Evolutionary conservation across 257 asterid genomes (phyloP).

Genomic region (Paulownia fortunei): DNA sequence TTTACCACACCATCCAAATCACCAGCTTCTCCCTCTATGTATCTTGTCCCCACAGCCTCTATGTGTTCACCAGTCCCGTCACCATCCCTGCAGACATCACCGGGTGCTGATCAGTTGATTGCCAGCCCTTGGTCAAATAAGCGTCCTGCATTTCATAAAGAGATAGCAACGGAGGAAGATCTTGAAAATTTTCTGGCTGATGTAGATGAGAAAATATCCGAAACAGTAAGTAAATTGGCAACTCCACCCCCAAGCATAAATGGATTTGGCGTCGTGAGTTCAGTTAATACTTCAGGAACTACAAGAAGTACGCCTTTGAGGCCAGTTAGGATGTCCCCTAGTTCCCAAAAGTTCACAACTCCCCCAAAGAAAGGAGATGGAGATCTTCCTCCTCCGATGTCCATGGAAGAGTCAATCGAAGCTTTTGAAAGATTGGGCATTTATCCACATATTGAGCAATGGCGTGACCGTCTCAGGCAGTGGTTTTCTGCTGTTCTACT

Average conservation of each 20-base stretch:
- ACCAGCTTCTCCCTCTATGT: constrained; percentile 76
- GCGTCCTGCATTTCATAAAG: constrained; percentile 66
- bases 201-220: constrained; percentile 78
- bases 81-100: constrained; percentile 62
- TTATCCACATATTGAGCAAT: constrained; percentile 79
- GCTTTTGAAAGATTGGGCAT: constrained; percentile 80
- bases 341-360: constrained; percentile 87
- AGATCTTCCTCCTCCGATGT: constrained; percentile 92
- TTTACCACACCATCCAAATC: constrained; percentile 72
- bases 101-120: constrained; percentile 57
- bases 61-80: constrained; percentile 62
- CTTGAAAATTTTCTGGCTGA: constrained; percentile 87
- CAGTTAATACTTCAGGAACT: constrained; percentile 80
- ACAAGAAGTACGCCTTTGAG: constrained; percentile 89
- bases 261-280: constrained; percentile 65
- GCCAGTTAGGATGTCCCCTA: constrained; percentile 97
- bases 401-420: constrained; percentile 84
- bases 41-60: constrained; percentile 66
- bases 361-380: constrained; percentile 96
- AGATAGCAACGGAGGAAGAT: constrained; percentile 71
- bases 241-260: constrained; percentile 83
- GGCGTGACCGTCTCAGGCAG: constrained; percentile 94
- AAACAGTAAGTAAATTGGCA: constrained; percentile 67
- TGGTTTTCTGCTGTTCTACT: constrained; percentile 86
- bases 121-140: constrained; percentile 82